These are phyloP conservation scores for Acaromyces ingoldii DNA, from an alignment of 1,284 basidiomycete genomes.

Conservation along the genomic window DNA sequence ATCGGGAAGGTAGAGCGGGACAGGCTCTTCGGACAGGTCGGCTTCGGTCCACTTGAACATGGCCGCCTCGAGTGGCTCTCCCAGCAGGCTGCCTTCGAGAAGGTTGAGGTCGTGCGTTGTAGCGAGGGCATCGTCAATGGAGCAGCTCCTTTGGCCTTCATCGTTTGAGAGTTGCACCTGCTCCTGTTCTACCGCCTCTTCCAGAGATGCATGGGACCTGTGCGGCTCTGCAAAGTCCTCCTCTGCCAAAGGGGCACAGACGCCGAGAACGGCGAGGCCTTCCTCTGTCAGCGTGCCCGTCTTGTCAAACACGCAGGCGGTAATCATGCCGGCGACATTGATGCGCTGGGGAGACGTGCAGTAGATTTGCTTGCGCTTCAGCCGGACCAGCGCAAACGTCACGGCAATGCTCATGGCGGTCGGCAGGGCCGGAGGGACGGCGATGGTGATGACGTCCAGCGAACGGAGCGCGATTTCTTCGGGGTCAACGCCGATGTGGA, in stretches of 20 bases:
- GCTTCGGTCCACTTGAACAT: conserved; percentile 23
- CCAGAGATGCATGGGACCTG: conserved; percentile 5
- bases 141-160: not conserved
- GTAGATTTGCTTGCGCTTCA: conserved; percentile 16
- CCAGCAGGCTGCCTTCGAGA: conserved; percentile 19
- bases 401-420: conserved; percentile 14
- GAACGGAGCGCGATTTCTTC: conserved; percentile 22
- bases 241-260: conserved; percentile 4
- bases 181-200: not conserved
- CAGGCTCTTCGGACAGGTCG: conserved; percentile 16
- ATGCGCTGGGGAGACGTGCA: conserved; percentile 26
- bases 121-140: conserved; percentile 16
- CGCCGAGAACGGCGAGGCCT: conserved; percentile 21
- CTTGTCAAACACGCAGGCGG: conserved; percentile 25
- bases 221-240: conserved; percentile 9
- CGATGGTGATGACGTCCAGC: conserved; percentile 24
- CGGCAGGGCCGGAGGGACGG: conserved; percentile 10
- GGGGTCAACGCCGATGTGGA: conserved; percentile 21
- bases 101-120: conserved; percentile 22
- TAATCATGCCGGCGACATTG: conserved; percentile 25
- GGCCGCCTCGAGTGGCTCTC: conserved; percentile 27
- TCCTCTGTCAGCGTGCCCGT: conserved; percentile 27
- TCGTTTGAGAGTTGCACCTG: no score
- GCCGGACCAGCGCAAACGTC: conserved; percentile 17
- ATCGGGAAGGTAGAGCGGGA: conserved; percentile 9